Percentiles rank a stretch among this genome's conserved stretches.
These are phyloP conservation scores for Xanthoconium purpureum DNA, from an alignment of 768 basidiomycete species.

Conservation along the genomic window DNA sequence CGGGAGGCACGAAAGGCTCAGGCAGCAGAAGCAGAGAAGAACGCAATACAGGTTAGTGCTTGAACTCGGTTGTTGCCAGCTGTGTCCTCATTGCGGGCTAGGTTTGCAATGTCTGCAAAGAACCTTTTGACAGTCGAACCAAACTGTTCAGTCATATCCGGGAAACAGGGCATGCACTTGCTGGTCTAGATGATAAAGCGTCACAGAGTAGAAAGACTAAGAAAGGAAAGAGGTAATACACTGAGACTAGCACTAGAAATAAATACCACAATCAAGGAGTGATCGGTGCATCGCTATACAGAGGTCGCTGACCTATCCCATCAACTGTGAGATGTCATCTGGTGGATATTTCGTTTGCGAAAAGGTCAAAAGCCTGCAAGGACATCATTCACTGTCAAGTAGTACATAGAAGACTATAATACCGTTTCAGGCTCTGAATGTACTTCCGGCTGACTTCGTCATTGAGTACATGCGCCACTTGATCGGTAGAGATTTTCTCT, in stretches of 20 bases:
- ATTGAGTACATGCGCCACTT: conserved; percentile 97
- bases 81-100: conserved; percentile 19
- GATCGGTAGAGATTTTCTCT: conserved; percentile 96
- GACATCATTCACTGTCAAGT: conserved; percentile 3
- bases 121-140: conserved; percentile 62
- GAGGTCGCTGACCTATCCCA: conserved; percentile 57
- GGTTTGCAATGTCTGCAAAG: conserved; percentile 69
- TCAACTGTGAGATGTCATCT: conserved; percentile 84
- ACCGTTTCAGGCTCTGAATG: conserved; percentile 96
- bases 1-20: conserved; percentile 68
- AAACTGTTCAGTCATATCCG: conserved; percentile 74
- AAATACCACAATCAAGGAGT: conserved; percentile 6
- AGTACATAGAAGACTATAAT: conserved; percentile 12
- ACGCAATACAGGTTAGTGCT: conserved; percentile 7
- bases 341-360: conserved; percentile 96
- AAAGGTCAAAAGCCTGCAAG: conserved; percentile 81
- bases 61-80: background rate
- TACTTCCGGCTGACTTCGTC: conserved; percentile 99
- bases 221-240: conserved; percentile 22
- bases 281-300: background rate
- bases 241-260: background rate
- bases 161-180: conserved; percentile 67
- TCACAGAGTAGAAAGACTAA: conserved; percentile 37
- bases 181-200: conserved; percentile 32
- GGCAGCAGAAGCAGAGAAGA: conserved; percentile 1